phyloP scores from a whole-genome alignment of 2,329 filamentous ascomycete genomes.

The Fusarium cyanostomum region DNA sequence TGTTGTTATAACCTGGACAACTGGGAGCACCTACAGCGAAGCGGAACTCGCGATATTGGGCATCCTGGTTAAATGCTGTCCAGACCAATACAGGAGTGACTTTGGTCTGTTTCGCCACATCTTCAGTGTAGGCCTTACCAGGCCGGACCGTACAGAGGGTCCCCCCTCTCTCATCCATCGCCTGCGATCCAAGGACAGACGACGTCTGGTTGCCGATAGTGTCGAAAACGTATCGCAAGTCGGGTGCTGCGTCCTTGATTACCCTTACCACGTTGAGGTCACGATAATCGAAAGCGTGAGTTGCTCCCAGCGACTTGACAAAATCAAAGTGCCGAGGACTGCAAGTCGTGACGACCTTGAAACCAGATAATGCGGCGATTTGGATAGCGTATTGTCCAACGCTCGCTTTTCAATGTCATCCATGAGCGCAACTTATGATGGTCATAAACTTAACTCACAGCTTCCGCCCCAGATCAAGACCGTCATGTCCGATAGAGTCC shows the following conservation, averaged over 20 bases:
- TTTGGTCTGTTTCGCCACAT: constrained; percentile 45
- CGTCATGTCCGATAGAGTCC: constrained; percentile 1
- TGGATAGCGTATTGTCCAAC: constrained; percentile 52
- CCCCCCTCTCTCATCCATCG: constrained; percentile 42
- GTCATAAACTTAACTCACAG: constrained; percentile 43
- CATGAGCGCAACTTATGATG: background rate
- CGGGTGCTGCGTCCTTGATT: constrained; percentile 46
- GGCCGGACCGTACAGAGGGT: constrained; percentile 54
- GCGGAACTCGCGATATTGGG: constrained; percentile 47
- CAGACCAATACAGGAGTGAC: constrained; percentile 56
- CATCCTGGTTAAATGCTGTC: constrained; percentile 54
- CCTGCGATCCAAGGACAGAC: constrained; percentile 46
- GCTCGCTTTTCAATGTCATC: constrained; percentile 43
- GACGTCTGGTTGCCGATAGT: constrained; percentile 53
- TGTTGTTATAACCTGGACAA: background rate
- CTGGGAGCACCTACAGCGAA: constrained; percentile 48
- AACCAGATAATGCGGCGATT: constrained; percentile 45
- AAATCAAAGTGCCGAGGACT: constrained; percentile 46
- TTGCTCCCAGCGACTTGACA: constrained; percentile 47
- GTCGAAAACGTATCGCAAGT: constrained; percentile 52
- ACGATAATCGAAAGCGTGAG: constrained; percentile 53
- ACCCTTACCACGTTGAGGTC: constrained; percentile 48
- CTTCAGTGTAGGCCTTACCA: constrained; percentile 51
- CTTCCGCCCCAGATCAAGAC: constrained; percentile 57
- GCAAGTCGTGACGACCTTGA: constrained; percentile 50